A percentile compares a stretch with the other conserved stretches of the same genome.
Evolutionary conservation across 305 asterid genomes (phyloP).

Genomic region (Fraxinus albicans): DNA sequence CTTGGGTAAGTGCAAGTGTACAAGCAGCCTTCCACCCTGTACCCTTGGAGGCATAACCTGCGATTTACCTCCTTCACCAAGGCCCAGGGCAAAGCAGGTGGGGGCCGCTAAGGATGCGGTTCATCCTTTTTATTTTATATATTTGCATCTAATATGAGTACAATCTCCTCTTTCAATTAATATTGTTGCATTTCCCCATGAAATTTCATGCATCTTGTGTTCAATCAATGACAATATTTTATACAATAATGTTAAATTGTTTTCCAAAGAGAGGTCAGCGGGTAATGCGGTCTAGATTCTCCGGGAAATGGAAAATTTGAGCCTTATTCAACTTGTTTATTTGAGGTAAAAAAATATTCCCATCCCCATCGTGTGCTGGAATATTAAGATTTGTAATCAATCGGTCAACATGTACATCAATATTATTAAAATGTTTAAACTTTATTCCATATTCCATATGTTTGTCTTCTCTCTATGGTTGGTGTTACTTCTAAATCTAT

Average conservation of each 20-base stretch:
- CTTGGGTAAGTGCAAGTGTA: too few species aligned
- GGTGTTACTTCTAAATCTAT: neutral
- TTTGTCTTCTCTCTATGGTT: conserved; percentile 41
- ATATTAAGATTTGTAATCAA: conserved; percentile 26
- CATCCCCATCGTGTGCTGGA: conserved; percentile 31
- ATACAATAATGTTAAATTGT: conserved; percentile 24
- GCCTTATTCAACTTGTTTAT: conserved; percentile 40
- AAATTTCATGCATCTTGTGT: conserved; percentile 10
- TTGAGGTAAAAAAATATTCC: conserved; percentile 25
- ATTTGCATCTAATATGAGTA: neutral
- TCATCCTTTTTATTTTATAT: too few species aligned
- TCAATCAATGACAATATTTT: conserved; percentile 12
- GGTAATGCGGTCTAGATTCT: conserved; percentile 90
- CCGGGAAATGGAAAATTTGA: conserved; percentile 59
- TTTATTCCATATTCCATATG: conserved; percentile 48
- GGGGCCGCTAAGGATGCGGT: too few species aligned
- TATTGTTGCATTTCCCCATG: conserved; percentile 24
- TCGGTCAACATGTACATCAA: conserved; percentile 30
- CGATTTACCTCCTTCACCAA: too few species aligned
- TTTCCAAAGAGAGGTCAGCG: conserved; percentile 63
- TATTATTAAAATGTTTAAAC: neutral
- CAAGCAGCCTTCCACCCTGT: too few species aligned
- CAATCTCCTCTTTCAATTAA: neutral
- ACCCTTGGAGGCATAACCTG: too few species aligned
- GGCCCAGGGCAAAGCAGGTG: too few species aligned